Evolutionary conservation across 2,329 filamentous ascomycete species (phyloP).

Genomic region (Tolypocladium ovalisporum): DNA sequence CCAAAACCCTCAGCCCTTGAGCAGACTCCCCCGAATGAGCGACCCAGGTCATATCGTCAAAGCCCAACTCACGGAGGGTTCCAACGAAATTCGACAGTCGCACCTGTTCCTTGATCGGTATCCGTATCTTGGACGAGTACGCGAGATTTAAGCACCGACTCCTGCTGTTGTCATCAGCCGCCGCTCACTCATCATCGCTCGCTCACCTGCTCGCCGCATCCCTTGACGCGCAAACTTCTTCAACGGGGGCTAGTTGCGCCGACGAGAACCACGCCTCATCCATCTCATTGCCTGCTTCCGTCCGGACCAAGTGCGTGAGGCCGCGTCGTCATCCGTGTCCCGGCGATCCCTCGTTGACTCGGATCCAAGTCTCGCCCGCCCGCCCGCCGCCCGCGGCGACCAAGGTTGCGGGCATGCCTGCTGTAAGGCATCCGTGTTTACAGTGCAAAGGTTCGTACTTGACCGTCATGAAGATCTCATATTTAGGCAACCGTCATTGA

Average conservation of each 20-base stretch:
- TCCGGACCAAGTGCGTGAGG: background rate
- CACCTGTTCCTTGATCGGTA: background rate
- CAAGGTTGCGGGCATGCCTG: constrained; percentile 13
- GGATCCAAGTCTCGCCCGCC: constrained; percentile 1
- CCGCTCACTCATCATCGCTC: background rate
- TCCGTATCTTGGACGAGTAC: background rate
- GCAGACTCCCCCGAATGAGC: background rate
- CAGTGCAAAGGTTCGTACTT: constrained; percentile 21
- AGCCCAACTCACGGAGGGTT: background rate
- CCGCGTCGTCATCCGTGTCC: background rate
- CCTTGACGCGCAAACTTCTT: background rate
- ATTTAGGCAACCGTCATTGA: constrained; percentile 2
- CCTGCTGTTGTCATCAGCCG: background rate
- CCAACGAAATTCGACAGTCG: background rate
- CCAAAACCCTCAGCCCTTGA: background rate
- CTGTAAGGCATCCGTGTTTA: constrained; percentile 20
- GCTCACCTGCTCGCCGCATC: background rate
- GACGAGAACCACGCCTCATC: background rate
- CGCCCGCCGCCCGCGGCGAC: background rate
- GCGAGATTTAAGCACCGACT: background rate
- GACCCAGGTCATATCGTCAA: background rate
- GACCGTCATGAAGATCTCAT: fast-evolving
- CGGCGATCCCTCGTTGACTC: background rate
- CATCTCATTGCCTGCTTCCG: background rate
- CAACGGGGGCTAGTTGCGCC: background rate